Evolutionary conservation across 345 rosid species (phyloP).

Genomic region (Adansonia digitata): DNA sequence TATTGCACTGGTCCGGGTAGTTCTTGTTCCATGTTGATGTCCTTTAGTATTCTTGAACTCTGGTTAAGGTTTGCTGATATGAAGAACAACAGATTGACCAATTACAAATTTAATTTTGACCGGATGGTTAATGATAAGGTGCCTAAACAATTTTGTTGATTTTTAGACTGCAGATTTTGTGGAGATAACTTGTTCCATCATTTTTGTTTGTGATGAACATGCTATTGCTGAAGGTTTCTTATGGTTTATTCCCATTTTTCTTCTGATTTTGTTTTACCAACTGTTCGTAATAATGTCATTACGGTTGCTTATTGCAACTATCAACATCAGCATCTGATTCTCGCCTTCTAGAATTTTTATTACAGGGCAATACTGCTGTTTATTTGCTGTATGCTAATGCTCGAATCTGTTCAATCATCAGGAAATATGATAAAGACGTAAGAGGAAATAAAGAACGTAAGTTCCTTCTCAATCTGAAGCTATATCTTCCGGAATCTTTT

Average conservation of each 20-base stretch:
- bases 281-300: not conserved
- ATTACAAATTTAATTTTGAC: constrained; percentile 21
- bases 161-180: not conserved
- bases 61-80: constrained; percentile 16
- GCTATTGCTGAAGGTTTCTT: not conserved
- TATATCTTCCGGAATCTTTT: not conserved
- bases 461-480: constrained; percentile 12
- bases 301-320: not conserved
- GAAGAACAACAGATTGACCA: constrained; percentile 20
- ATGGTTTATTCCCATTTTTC: not conserved
- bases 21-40: not conserved
- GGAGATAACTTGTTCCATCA: not conserved
- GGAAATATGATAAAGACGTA: constrained; percentile 76
- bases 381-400: constrained; percentile 98
- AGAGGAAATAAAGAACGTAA: constrained; percentile 81
- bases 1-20: not conserved
- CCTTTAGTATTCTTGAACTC: not conserved
- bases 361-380: constrained; percentile 95
- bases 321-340: constrained; percentile 3
- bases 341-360: constrained; percentile 15
- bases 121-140: constrained; percentile 23
- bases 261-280: not conserved
- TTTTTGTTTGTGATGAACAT: not conserved
- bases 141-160: not conserved
- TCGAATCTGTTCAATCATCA: constrained; percentile 94